Base-by-base conservation (phyloP, 2,329 filamentous ascomycete genomes). In the Chaetomiaceae sp. region DNA sequence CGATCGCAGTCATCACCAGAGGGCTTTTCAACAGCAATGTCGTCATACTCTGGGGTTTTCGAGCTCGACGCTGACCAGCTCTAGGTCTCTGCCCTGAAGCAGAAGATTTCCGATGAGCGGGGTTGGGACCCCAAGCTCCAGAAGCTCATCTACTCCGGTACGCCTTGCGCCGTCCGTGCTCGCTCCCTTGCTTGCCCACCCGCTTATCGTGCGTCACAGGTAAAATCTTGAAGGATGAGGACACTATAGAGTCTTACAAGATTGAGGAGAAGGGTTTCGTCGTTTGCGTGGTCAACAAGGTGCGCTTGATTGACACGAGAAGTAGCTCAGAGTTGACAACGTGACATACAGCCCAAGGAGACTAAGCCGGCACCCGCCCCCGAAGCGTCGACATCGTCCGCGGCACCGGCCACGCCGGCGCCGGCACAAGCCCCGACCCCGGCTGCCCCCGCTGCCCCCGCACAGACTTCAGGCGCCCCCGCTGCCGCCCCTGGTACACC, bases 181-280 rank as follows among this genome's bases (percentile, higher is more conserved):
- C 12, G 3, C 10, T 26, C 15, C 11, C 3, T n/a, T n/a, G 29
- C 29, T 32, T 15, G 29, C 14, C n/a, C 29, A 32, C 15, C 42
- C 50, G 50, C 58, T 68, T 48, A 68, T 49, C 30, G 14, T 35
- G 35, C 26, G n/a, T 7, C n/a, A 24, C 42, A 96, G 90, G 93
- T 73, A 98, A 98, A 75, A 97, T 98, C 60, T 75, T 98, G 56
- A 91, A 96, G 70, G 91, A 98, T 84, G 88, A 89, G 52, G 93
- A 96, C 64, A 95, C 90, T 2, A 86, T 98, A 59, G 88, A 89
- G 68, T 90, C 87, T 33, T 97, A 97, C 75, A 95, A 88, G 71
- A 97, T 98, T 54, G 91, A 98, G 70, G 93, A 97, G 78, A 98
- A 97, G 77, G 93, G 93, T 30, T 98, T 97, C 67, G 89, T 98